Percentiles rank a stretch among this genome's conserved stretches.
phyloP scores from a whole-genome alignment of 345 rosid genomes.

The Pelargonium nanum region DNA sequence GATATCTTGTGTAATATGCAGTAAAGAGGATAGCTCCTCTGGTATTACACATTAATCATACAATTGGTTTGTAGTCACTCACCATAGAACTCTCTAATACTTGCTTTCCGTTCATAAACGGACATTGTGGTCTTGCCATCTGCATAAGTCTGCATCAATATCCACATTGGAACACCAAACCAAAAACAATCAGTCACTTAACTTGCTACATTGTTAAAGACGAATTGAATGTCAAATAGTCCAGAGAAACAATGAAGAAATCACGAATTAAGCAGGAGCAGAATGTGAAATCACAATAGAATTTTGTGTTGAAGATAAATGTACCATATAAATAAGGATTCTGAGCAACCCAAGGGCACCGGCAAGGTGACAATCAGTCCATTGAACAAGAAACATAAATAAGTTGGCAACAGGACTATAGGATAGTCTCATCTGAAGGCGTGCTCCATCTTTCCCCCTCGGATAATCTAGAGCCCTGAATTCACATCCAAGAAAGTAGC shows the following conservation, averaged over 20 bases:
- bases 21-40: too few species aligned
- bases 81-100: conserved; percentile 20
- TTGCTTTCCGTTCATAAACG: conserved; percentile 16
- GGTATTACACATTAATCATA: too few species aligned
- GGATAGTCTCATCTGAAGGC: conserved; percentile 16
- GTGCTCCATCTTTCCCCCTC: conserved; percentile 12
- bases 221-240: neutral
- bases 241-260: neutral
- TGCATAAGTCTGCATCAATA: conserved; percentile 10
- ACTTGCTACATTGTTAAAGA: too few species aligned
- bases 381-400: conserved; percentile 19
- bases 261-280: neutral
- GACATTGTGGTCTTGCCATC: conserved; percentile 21
- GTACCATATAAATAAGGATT: conserved; percentile 16
- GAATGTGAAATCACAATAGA: neutral
- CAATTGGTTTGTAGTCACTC: neutral
- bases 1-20: too few species aligned
- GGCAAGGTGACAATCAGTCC: conserved; percentile 20
- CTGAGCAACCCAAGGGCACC: conserved; percentile 17
- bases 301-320: neutral
- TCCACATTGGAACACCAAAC: neutral
- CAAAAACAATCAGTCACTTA: too few species aligned
- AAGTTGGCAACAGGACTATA: conserved; percentile 16
- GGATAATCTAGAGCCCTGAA: conserved; percentile 17
- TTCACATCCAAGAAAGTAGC: neutral